Evolutionary conservation across 2,329 filamentous ascomycete genomes (phyloP).

Genomic region (Penicillium hesseltinei): DNA sequence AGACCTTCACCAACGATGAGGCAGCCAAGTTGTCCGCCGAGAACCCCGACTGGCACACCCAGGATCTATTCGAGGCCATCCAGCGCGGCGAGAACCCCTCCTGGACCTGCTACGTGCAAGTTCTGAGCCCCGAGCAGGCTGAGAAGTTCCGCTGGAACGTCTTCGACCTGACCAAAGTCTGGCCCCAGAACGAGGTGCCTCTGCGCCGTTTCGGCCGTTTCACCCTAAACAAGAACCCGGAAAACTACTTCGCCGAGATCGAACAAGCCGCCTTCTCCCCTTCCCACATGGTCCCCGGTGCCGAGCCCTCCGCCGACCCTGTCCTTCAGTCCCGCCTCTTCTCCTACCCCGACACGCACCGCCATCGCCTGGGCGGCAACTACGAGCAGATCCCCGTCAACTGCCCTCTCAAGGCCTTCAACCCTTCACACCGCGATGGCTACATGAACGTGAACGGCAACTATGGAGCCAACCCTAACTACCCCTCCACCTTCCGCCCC

Average conservation of each 20-base stretch:
- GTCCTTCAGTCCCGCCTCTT: slow-evolving; percentile 69
- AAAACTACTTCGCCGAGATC: slow-evolving; percentile 70
- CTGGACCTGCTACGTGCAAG: slow-evolving; percentile 65
- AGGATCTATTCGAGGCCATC: slow-evolving; percentile 65
- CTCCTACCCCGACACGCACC: slow-evolving; percentile 68
- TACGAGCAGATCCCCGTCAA: slow-evolving; percentile 66
- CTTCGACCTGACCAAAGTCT: slow-evolving; percentile 69
- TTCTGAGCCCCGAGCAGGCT: slow-evolving; percentile 61
- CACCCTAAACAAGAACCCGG: slow-evolving; percentile 62
- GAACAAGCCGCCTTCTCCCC: slow-evolving; percentile 70
- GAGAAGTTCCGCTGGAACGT: slow-evolving; percentile 62
- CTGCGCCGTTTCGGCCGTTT: slow-evolving; percentile 61
- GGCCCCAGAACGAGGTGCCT: slow-evolving; percentile 63
- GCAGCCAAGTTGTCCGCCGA: slow-evolving; percentile 53
- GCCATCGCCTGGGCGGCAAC: slow-evolving; percentile 63
- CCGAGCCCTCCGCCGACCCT: slow-evolving; percentile 68
- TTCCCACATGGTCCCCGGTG: slow-evolving; percentile 64
- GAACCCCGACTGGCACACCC: slow-evolving; percentile 62
- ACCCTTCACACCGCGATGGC: slow-evolving; percentile 71
- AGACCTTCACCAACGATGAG: slow-evolving; percentile 59
- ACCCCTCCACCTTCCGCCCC: slow-evolving; percentile 45
- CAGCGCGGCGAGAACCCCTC: slow-evolving; percentile 59
- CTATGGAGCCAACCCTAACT: slow-evolving; percentile 59
- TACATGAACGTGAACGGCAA: slow-evolving; percentile 66
- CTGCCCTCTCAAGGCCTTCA: slow-evolving; percentile 52